Base-by-base conservation (phyloP, 2,329 filamentous ascomycete genomes). In the Fonsecaea pugnacius region DNA sequence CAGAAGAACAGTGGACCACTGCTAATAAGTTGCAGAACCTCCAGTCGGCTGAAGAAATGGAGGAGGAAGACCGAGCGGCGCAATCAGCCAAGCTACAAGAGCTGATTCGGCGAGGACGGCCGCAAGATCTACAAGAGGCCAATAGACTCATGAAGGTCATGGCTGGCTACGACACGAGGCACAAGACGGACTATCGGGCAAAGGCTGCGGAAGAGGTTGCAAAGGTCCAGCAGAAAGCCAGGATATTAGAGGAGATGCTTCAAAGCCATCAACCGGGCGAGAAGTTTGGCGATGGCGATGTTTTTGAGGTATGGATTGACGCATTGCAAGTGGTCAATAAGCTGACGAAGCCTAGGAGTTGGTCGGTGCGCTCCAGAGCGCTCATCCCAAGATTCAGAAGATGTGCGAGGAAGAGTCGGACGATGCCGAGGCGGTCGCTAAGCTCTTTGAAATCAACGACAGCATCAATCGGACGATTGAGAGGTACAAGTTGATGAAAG, bases 381-480 rank as follows among this genome's bases (percentile, higher is more conserved):
- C 95, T 2, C 95, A 99, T 73, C 95, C 95, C 8, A 99, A 99
- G 81, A 98, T 99, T 69, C 94, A 98, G 76, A 97, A 92, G 79
- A 99, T 99, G 94, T 98, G 94, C 74, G 94, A 98, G 77, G 95
- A 99, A 77, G 95, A 99, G 75, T 97, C 93, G 10, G 94, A 98
- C 67, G 95, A 99, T 74, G 89, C 92, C 67, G 95, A 97, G 79
- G 95, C 95, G 4, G 95, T 99, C 5, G 91, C 92, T 50, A 96
- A 96, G 78, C 83, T 99, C 10, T 85, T 99, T 62, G 92, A 98
- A 75, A 98, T 99, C 74, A 99, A 99, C 75, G 95, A 99, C 78
- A 97, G 93, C 79, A 99, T 99, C 85, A 91, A 98, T 75, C 88
- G 94, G 67, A 99, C 95, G 1, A 91, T 98, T 62, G 92, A 98